Evolutionary conservation across 176 grass and related monocot species (phyloP).

Genomic region (Aegilops sharonensis): DNA sequence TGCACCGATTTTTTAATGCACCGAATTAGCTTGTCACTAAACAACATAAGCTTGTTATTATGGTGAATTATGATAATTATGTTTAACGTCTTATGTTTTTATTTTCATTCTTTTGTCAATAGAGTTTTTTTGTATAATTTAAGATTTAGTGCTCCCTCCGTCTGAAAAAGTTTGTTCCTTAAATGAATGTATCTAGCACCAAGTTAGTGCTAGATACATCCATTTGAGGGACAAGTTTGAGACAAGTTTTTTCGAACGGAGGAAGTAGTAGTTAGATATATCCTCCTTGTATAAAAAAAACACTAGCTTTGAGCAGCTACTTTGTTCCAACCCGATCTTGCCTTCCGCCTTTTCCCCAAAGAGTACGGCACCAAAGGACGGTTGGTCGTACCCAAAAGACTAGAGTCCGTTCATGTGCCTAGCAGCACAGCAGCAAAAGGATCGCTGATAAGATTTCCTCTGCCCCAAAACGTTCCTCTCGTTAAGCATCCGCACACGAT

Average conservation of each 20-base stretch:
- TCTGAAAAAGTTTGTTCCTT: no score
- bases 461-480: not conserved
- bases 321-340: not conserved
- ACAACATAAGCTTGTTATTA: not conserved
- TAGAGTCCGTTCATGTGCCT: conserved; percentile 6
- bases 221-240: no score
- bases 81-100: not conserved
- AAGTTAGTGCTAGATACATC: no score
- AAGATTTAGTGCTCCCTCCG: not conserved
- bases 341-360: not conserved
- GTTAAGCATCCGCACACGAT: not conserved
- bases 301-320: not conserved
- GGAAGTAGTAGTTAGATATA: no score
- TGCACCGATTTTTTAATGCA: no score
- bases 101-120: not conserved
- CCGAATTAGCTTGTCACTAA: not conserved
- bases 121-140: not conserved
- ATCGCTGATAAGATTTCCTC: conserved; percentile 7
- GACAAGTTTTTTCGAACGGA: no score
- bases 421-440: conserved; percentile 14
- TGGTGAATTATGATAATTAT: not conserved
- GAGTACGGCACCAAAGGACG: not conserved
- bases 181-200: no score
- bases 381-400: conserved; percentile 18
- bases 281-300: no score